Conservation (phyloP, 2,329 filamentous ascomycete species). For the Daldinia sp. region DNA sequence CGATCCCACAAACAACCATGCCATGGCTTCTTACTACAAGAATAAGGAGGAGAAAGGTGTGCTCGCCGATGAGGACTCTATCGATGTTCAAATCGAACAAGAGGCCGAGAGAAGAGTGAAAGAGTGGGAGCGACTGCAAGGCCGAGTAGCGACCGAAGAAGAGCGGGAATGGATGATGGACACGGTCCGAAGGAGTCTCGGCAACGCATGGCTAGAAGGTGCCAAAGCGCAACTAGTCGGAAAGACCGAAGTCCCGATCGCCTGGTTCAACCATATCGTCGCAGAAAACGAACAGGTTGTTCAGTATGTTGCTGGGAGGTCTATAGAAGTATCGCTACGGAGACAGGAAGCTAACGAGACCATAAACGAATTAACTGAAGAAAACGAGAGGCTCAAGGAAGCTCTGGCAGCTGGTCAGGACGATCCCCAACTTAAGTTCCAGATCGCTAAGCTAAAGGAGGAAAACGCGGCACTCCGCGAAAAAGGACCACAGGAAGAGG, state of each 20-base stretch:
- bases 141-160: slow-evolving; percentile 5
- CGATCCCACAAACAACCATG: background rate
- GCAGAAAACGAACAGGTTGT: slow-evolving; percentile 35
- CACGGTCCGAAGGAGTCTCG: slow-evolving; percentile 17
- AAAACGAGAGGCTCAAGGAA: background rate
- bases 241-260: slow-evolving; percentile 31
- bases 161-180: slow-evolving; percentile 27
- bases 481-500: background rate
- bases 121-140: slow-evolving; percentile 12
- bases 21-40: too few relatives aligned
- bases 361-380: background rate
- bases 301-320: slow-evolving; percentile 16
- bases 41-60: background rate
- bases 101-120: slow-evolving; percentile 25
- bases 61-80: background rate
- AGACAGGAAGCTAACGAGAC: background rate
- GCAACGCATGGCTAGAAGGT: slow-evolving; percentile 35
- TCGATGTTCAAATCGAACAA: slow-evolving; percentile 12
- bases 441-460: background rate
- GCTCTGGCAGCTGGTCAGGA: background rate
- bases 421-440: background rate
- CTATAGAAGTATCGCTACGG: slow-evolving; percentile 6
- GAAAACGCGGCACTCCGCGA: background rate
- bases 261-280: slow-evolving; percentile 39
- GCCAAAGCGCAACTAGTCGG: slow-evolving; percentile 28